Evolutionary conservation across 140 eudicot genomes (phyloP).

Genomic region (Ambrosia hybrid): DNA sequence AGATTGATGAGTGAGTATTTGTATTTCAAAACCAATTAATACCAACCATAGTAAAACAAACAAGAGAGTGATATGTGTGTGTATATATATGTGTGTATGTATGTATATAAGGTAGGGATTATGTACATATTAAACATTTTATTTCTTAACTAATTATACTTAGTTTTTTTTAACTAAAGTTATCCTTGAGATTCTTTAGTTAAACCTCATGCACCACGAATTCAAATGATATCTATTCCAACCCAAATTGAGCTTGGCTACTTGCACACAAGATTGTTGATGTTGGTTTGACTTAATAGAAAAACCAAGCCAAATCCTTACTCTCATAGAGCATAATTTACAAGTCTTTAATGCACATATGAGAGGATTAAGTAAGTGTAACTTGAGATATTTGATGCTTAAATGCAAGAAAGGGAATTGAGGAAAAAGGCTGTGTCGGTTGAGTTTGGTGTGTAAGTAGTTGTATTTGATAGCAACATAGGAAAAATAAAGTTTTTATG

Average conservation of each 20-base stretch:
- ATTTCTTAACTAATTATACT: too few species aligned
- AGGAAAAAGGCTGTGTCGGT: constrained; percentile 15
- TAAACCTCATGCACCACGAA: constrained; percentile 33
- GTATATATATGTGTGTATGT: too few species aligned
- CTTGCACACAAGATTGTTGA: constrained; percentile 28
- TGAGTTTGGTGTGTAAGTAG: constrained; percentile 42
- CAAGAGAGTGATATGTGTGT: too few species aligned
- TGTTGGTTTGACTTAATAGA: constrained; percentile 8
- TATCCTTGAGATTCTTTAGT: constrained; percentile 18
- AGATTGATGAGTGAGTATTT: too few species aligned
- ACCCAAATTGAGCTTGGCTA: constrained; percentile 16
- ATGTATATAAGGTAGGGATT: too few species aligned
- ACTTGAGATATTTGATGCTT: constrained; percentile 19
- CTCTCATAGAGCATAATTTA: constrained; percentile 8
- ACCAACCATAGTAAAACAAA: too few species aligned
- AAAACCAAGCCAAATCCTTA: background rate
- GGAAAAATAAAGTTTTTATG: constrained; percentile 17
- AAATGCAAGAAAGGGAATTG: constrained; percentile 18
- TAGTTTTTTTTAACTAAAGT: too few species aligned
- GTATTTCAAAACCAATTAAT: too few species aligned
- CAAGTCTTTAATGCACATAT: constrained; percentile 19
- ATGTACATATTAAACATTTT: too few species aligned
- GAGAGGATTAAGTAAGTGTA: constrained; percentile 10
- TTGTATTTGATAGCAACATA: constrained; percentile 35
- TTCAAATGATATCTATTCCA: constrained; percentile 27